Conservation (phyloP, 1,284 basidiomycete species). For the Puccinia triticina region DNA sequence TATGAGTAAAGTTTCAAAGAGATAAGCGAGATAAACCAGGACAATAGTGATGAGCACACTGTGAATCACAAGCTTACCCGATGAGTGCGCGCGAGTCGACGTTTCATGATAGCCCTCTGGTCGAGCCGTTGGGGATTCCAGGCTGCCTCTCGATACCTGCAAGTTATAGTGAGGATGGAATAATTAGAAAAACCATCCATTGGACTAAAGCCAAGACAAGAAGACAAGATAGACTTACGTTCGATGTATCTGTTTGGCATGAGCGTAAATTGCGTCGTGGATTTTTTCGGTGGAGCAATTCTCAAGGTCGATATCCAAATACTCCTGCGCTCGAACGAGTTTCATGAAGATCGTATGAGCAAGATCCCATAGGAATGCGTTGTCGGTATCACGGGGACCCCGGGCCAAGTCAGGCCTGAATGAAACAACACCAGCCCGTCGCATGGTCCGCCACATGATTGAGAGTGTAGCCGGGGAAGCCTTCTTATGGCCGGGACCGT, state of each 20-base stretch:
- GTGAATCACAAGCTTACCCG: slow-evolving; percentile 1
- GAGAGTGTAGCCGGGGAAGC: slow-evolving; percentile 21
- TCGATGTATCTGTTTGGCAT: slow-evolving; percentile 15
- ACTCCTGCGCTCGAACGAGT: slow-evolving; percentile 25
- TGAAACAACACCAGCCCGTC: slow-evolving; percentile 12
- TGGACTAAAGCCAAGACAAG: too few species aligned
- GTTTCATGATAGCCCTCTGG: background rate
- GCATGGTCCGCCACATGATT: slow-evolving; percentile 46
- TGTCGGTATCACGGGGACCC: background rate
- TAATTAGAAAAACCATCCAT: too few species aligned
- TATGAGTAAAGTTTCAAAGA: too few species aligned
- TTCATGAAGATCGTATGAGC: slow-evolving; percentile 20
- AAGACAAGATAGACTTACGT: slow-evolving; percentile 30
- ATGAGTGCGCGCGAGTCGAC: background rate
- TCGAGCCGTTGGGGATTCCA: background rate
- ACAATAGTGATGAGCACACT: background rate
- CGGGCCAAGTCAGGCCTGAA: slow-evolving; percentile 41
- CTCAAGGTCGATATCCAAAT: slow-evolving; percentile 27
- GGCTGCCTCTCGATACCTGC: background rate
- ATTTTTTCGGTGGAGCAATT: background rate
- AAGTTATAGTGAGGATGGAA: slow-evolving; percentile 6
- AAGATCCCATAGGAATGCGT: slow-evolving; percentile 29
- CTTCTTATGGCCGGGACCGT: slow-evolving; percentile 38
- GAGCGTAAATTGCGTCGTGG: background rate
- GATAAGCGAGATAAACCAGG: background rate